These are phyloP conservation scores for Ceraceosorus bombacis DNA, from an alignment of 1,284 basidiomycete species.

Conservation along the genomic window DNA sequence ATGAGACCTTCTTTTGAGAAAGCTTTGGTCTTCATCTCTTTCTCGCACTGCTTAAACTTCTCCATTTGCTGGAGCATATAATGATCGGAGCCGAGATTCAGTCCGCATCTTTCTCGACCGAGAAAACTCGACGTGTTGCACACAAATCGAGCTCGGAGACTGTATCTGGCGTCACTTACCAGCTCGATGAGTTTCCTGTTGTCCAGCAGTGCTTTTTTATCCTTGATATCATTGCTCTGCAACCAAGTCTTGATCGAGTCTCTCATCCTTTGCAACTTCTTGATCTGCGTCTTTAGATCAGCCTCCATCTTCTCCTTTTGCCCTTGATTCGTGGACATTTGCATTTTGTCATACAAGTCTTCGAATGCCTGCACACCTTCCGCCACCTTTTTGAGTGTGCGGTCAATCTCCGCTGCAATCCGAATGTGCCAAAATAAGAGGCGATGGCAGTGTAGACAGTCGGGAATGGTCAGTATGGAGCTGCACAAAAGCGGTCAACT, in stretches of 20 bases:
- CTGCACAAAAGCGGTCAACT: no score
- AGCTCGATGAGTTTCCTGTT: slow-evolving; percentile 95
- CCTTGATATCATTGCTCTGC: slow-evolving; percentile 96
- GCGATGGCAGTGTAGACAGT: no score
- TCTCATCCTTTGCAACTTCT: slow-evolving; percentile 92
- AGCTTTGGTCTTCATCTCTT: slow-evolving; percentile 99
- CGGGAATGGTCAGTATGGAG: no score
- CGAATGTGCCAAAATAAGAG: no score
- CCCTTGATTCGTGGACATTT: slow-evolving; percentile 41
- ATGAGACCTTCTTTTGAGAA: slow-evolving; percentile 98
- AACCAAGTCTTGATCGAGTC: slow-evolving; percentile 99
- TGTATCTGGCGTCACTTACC: slow-evolving; percentile 55
- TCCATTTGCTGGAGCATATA: slow-evolving; percentile 84
- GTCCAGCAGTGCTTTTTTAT: slow-evolving; percentile 86
- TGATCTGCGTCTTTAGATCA: slow-evolving; percentile 53
- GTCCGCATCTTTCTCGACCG: background rate
- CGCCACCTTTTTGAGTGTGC: slow-evolving; percentile 45
- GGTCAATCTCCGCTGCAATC: slow-evolving; percentile 43
- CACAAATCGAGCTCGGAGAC: background rate
- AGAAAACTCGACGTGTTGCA: background rate
- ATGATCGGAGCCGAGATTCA: background rate
- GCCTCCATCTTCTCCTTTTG: slow-evolving; percentile 49
- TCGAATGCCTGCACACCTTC: slow-evolving; percentile 49
- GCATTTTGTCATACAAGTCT: slow-evolving; percentile 46
- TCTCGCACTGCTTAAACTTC: slow-evolving; percentile 98